Conservation (phyloP, 106 monocot species). For the Ottelia alismoides region DNA sequence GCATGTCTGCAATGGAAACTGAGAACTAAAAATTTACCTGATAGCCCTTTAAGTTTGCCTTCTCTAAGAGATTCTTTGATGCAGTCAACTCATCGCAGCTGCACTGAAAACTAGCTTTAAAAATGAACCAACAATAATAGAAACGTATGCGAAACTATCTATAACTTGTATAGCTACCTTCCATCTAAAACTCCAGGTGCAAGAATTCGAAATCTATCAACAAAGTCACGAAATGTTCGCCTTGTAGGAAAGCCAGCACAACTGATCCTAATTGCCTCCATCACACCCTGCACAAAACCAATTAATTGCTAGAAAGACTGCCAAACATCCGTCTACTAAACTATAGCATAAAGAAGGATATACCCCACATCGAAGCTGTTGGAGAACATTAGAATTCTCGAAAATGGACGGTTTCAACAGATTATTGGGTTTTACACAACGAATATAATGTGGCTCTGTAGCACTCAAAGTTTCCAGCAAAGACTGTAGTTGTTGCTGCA, state of each 20-base stretch:
- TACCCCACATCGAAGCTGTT: constrained; percentile 34
- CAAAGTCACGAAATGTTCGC: constrained; percentile 45
- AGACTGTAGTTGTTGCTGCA: constrained; percentile 56
- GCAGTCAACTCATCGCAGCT: constrained; percentile 50
- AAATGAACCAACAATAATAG: neutral
- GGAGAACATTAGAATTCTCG: constrained; percentile 34
- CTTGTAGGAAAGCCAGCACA: constrained; percentile 55
- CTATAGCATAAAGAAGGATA: neutral
- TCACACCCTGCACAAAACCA: constrained; percentile 7
- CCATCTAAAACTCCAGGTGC: constrained; percentile 37
- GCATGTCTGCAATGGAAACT: neutral
- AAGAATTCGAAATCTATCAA: constrained; percentile 50
- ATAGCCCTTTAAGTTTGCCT: constrained; percentile 36
- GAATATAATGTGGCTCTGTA: too few relatives aligned
- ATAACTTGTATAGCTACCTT: constrained; percentile 30
- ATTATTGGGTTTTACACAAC: too few relatives aligned
- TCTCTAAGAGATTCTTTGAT: constrained; percentile 28
- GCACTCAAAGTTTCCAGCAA: too few relatives aligned
- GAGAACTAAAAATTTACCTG: constrained; percentile 25
- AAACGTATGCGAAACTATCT: too few relatives aligned
- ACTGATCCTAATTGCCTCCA: constrained; percentile 33
- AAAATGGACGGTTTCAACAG: constrained; percentile 42
- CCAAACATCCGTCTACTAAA: neutral
- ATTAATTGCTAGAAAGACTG: neutral
- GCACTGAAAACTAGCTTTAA: neutral